Percentiles rank a stretch among this genome's conserved stretches.
Conservation (phyloP, 495 filamentous ascomycete species). For the Rusavskia elegans region DNA sequence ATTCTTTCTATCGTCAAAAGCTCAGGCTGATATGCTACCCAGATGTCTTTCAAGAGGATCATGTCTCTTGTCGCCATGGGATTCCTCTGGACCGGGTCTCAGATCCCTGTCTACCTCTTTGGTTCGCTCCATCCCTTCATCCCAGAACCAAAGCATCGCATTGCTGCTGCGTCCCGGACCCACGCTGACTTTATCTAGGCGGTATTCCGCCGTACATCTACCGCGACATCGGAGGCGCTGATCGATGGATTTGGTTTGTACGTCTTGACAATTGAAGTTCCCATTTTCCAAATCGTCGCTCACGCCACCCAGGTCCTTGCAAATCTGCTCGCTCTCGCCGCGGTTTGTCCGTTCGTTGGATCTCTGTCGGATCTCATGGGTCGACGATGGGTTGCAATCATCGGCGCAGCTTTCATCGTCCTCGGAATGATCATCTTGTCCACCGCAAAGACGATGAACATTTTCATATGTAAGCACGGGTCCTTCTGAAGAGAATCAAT, state of each 20-base stretch:
- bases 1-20: not conserved
- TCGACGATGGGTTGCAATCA: conserved; percentile 48
- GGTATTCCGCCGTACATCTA: conserved; percentile 51
- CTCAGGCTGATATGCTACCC: not conserved
- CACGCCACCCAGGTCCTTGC: conserved; percentile 30
- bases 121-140: conserved; percentile 18
- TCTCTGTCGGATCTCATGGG: conserved; percentile 54
- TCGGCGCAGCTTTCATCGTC: conserved; percentile 40
- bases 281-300: not conserved
- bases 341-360: conserved; percentile 58
- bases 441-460: conserved; percentile 49
- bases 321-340: conserved; percentile 50
- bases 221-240: conserved; percentile 43
- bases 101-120: conserved; percentile 48
- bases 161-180: not conserved
- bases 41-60: conserved; percentile 42
- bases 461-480: conserved; percentile 43
- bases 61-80: conserved; percentile 48
- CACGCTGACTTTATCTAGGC: conserved; percentile 15
- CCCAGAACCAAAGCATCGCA: too few relatives aligned
- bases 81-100: conserved; percentile 49
- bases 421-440: conserved; percentile 51
- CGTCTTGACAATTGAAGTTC: conserved; percentile 2
- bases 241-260: conserved; percentile 60
- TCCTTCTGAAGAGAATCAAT: not conserved